These are phyloP conservation scores for Suillus decipiens DNA, from an alignment of 768 basidiomycete species.

Conservation along the genomic window DNA sequence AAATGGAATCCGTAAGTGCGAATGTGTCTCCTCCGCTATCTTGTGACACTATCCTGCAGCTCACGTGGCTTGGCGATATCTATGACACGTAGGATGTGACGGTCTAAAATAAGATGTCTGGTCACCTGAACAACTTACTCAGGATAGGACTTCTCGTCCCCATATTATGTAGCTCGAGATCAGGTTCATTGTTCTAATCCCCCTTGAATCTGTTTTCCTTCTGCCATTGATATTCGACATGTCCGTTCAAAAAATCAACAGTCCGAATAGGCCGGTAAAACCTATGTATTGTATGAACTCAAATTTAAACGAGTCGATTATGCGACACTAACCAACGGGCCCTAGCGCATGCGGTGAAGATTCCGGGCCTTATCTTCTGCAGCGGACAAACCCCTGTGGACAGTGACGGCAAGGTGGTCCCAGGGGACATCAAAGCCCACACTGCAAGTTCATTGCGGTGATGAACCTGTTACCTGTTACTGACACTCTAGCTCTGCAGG, in stretches of 20 bases:
- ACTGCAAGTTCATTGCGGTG: conserved; percentile 41
- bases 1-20: conserved; percentile 5
- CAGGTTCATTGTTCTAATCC: neutral
- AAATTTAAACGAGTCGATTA: too few species aligned
- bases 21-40: conserved; percentile 4
- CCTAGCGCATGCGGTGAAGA: conserved; percentile 57
- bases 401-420: conserved; percentile 47
- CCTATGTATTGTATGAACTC: conserved; percentile 17
- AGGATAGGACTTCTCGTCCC: neutral
- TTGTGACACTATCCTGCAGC: conserved; percentile 7
- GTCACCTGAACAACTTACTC: conserved; percentile 7
- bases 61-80: conserved; percentile 2
- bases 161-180: conserved; percentile 4
- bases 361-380: conserved; percentile 58
- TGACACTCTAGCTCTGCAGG: conserved; percentile 33
- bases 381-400: conserved; percentile 62
- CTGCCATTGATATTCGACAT: conserved; percentile 26
- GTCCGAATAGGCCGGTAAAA: conserved; percentile 40
- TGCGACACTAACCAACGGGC: conserved; percentile 2
- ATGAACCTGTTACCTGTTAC: neutral
- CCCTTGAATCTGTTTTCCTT: neutral
- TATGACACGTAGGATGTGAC: neutral
- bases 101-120: conserved; percentile 7
- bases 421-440: conserved; percentile 60
- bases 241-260: conserved; percentile 60